These are phyloP conservation scores for Plicaturopsis crispa DNA, from an alignment of 768 basidiomycete genomes.

Conservation along the genomic window DNA sequence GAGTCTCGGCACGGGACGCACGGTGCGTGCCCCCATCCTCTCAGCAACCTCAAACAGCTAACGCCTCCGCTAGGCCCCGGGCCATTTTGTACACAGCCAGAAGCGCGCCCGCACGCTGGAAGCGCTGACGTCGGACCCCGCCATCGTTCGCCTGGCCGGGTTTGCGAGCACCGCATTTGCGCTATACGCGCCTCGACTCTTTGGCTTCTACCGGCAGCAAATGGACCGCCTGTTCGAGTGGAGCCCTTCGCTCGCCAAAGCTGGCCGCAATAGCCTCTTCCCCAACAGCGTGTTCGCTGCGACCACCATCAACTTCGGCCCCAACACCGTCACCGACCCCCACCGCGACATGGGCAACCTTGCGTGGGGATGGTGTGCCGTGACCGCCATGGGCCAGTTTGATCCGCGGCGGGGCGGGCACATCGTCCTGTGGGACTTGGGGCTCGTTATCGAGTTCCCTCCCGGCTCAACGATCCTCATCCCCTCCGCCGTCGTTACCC, in stretches of 20 bases:
- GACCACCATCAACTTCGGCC: slow-evolving; percentile 10
- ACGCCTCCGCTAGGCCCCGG: too few species aligned
- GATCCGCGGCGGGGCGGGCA: slow-evolving; percentile 12
- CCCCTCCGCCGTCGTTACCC: slow-evolving; percentile 12
- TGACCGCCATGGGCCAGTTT: slow-evolving; percentile 9
- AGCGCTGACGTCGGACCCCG: background rate
- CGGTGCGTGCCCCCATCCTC: background rate
- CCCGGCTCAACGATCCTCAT: slow-evolving; percentile 12
- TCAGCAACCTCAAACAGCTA: too few species aligned
- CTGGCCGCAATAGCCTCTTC: too few species aligned
- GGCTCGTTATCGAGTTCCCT: slow-evolving; percentile 13
- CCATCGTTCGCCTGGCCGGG: background rate
- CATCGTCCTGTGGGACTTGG: slow-evolving; percentile 14
- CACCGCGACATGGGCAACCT: slow-evolving; percentile 9
- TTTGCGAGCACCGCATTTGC: background rate
- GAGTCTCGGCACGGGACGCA: slow-evolving; percentile 21
- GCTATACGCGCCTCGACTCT: background rate
- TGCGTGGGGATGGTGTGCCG: slow-evolving; percentile 6
- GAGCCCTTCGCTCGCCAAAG: slow-evolving; percentile 3
- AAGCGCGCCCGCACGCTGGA: too few species aligned
- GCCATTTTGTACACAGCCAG: too few species aligned
- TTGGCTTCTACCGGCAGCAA: background rate
- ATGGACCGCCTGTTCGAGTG: background rate
- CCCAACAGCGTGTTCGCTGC: slow-evolving; percentile 3
- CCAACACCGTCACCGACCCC: slow-evolving; percentile 3